Evolutionary conservation across 805 yeast species (phyloP).

Genomic region (Scheffersomyces coipomensis): DNA sequence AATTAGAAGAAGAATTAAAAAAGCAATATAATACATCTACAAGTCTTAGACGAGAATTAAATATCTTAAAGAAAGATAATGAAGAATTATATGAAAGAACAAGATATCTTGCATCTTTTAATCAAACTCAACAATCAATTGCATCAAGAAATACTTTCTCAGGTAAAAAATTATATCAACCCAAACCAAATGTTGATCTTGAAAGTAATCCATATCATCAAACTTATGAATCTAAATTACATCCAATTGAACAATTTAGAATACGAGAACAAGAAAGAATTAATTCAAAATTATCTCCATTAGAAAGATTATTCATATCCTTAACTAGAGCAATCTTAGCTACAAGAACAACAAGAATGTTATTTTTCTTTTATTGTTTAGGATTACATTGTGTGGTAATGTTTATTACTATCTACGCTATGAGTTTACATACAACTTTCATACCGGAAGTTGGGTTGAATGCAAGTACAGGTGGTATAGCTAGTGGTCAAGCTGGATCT

Average conservation of each 20-base stretch:
- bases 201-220: constrained; percentile 60
- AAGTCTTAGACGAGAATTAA: constrained; percentile 65
- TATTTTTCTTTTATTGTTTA: constrained; percentile 70
- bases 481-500: constrained; percentile 14
- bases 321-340: constrained; percentile 75
- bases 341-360: constrained; percentile 66
- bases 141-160: constrained; percentile 4
- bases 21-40: constrained; percentile 51
- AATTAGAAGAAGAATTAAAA: constrained; percentile 78
- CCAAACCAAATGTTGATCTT: constrained; percentile 40
- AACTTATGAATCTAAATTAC: constrained; percentile 72
- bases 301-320: constrained; percentile 74
- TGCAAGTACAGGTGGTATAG: constrained; percentile 39
- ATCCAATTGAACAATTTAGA: constrained; percentile 82
- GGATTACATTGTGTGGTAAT: constrained; percentile 75
- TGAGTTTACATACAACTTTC: constrained; percentile 43
- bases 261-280: constrained; percentile 75
- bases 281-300: constrained; percentile 65
- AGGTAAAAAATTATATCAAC: constrained; percentile 21
- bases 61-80: constrained; percentile 68
- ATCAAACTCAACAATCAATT: constrained; percentile 13
- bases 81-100: constrained; percentile 77
- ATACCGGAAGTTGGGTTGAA: constrained; percentile 47
- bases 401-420: constrained; percentile 56
- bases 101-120: constrained; percentile 59